Evolutionary conservation across 257 asterid genomes (phyloP).

Genomic region (Fraxinus cuspidata): DNA sequence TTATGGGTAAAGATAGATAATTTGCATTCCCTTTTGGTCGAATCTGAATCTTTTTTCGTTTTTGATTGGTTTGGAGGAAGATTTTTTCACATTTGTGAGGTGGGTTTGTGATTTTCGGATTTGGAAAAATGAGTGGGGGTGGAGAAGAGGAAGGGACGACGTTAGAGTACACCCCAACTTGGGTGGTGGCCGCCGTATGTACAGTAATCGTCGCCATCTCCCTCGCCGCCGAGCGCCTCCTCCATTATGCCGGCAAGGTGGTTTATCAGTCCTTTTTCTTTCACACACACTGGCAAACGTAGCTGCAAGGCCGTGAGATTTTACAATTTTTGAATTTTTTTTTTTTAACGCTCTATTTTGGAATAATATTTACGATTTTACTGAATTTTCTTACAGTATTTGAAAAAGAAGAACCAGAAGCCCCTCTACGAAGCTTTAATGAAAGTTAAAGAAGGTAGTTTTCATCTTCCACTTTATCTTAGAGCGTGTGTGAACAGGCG

Average conservation of each 20-base stretch:
- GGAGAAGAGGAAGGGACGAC: constrained; percentile 57
- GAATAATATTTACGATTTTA: neutral
- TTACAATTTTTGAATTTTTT: neutral
- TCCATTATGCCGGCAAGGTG: constrained; percentile 83
- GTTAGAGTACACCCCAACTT: constrained; percentile 82
- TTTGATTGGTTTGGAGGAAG: neutral
- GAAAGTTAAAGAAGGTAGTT: constrained; percentile 75
- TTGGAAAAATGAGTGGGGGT: constrained; percentile 59
- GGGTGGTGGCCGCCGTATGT: constrained; percentile 91
- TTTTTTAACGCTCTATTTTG: constrained; percentile 2
- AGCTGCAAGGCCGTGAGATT: neutral
- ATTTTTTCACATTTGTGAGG: constrained; percentile 4
- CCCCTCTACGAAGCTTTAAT: constrained; percentile 74
- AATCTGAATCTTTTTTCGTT: neutral
- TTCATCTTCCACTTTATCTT: neutral
- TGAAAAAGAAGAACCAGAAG: constrained; percentile 69
- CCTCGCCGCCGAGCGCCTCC: constrained; percentile 61
- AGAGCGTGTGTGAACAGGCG: neutral
- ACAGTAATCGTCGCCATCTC: constrained; percentile 73
- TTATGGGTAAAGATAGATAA: neutral
- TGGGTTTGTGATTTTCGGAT: constrained; percentile 17
- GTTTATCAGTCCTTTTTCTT: constrained; percentile 22
- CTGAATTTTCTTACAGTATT: constrained; percentile 44
- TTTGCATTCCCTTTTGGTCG: neutral
- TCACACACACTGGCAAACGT: neutral